Percentiles rank a stretch among this genome's conserved stretches.
These are phyloP conservation scores for Suillus variegatus DNA, from an alignment of 768 basidiomycete species.

Conservation along the genomic window DNA sequence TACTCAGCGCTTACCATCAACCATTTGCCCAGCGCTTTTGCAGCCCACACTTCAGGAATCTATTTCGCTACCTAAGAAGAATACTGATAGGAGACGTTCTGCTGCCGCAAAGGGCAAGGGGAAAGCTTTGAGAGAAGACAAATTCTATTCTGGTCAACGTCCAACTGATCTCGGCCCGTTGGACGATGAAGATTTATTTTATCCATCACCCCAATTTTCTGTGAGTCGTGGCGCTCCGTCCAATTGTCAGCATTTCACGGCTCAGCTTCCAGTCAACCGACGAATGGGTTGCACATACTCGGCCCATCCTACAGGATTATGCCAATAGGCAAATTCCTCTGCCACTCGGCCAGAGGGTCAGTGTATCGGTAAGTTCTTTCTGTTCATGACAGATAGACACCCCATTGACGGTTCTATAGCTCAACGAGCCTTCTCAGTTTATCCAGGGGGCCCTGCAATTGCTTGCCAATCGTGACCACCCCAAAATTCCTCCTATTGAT, in stretches of 20 bases:
- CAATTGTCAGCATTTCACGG: neutral
- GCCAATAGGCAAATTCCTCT: conserved; percentile 28
- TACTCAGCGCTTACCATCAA: conserved; percentile 15
- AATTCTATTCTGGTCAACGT: neutral
- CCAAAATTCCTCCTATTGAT: conserved; percentile 6
- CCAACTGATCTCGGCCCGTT: neutral
- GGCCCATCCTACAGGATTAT: conserved; percentile 26
- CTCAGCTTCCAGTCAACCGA: conserved; percentile 14
- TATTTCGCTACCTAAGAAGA: neutral
- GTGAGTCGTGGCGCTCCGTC: neutral
- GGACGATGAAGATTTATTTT: neutral
- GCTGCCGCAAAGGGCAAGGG: conserved; percentile 19
- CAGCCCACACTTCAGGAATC: conserved; percentile 6
- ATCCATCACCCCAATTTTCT: neutral
- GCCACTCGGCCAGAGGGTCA: conserved; percentile 25
- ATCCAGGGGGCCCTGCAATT: conserved; percentile 28
- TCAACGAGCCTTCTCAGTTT: conserved; percentile 26
- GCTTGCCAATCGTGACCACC: conserved; percentile 29
- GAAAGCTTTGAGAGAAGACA: conserved; percentile 4
- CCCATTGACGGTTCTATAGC: conserved; percentile 16
- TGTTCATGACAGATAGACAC: neutral
- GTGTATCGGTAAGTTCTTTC: conserved; percentile 23
- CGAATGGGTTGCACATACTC: conserved; percentile 26
- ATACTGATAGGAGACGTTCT: conserved; percentile 9
- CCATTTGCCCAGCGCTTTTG: conserved; percentile 19